Base-by-base conservation (phyloP, 345 rosid genomes). In the Brassica incana region DNA sequence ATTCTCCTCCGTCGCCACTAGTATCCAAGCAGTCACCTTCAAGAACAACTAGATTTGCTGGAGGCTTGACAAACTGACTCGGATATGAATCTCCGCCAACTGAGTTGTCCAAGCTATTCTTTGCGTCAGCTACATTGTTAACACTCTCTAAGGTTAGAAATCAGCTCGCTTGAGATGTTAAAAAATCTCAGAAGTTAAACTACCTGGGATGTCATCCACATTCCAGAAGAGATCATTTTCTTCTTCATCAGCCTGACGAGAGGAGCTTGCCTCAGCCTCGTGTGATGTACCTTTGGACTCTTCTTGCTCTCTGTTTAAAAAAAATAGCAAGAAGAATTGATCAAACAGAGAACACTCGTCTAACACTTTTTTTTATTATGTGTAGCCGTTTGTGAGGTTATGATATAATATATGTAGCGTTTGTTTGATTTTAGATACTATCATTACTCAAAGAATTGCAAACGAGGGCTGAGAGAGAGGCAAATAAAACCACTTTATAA, bases 21-120 rank as follows among this genome's bases (percentile, higher is more conserved):
- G 87, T 77, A 82, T 93, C 97, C 61, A 91, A 85, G 82, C 97
- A 92, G 75, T 92, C 99, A 45, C 97, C 97, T 88, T 96, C 97
- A 74, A 93, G 88, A 67, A 96, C 99, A 72, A 93, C 90, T 80
- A 96, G 88, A 84, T 93, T 93, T 73, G 97, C 92, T 3, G 99
- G 99, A 67, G 98, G 92, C 85, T 89, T 96, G 78, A 92, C 90
- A 77, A 90, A 90, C 77, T 86, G 84, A 84, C 90, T 83, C 35
- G 86, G 77, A 67, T 79, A 77, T 78, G 82, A 76, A 60, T 91
- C 92, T 36, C 82, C 88, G 38, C 84, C 82, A 50, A 72, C 83
- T 43, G 91, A 86, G 83, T 80, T 84, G 83, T 95, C 97, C 78
- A 95, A 78, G 85, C 82, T 71, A 82, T 85, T 95, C 82, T 93